A percentile compares a stretch with the other conserved stretches of the same genome.
These are phyloP conservation scores for Ambrosia artemisiifolia DNA, from an alignment of 129 eudicot species.

Conservation along the genomic window DNA sequence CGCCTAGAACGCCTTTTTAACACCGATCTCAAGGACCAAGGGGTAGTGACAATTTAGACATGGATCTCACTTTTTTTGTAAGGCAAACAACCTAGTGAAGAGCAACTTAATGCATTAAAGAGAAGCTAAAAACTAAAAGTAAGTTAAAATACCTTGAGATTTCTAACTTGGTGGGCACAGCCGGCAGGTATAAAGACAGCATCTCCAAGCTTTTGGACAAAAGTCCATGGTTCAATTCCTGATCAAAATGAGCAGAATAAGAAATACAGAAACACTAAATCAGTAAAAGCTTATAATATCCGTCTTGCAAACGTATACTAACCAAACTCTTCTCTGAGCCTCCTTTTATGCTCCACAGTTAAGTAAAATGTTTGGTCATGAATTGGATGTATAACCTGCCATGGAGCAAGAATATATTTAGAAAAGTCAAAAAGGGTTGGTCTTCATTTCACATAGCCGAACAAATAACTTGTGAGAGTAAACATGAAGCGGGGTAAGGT, in stretches of 20 bases:
- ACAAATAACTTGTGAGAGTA: not conserved
- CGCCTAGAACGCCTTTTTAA: no score
- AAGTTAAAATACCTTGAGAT: conserved; percentile 36
- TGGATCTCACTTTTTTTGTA: not conserved
- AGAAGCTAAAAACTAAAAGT: not conserved
- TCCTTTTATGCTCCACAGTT: conserved; percentile 54
- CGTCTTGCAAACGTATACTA: conserved; percentile 15
- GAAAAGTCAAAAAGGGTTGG: not conserved
- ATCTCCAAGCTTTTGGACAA: conserved; percentile 52
- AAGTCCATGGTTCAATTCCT: conserved; percentile 63
- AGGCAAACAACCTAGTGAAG: not conserved
- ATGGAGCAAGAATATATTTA: not conserved
- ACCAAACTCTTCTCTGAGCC: conserved; percentile 69
- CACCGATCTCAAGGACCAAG: not conserved
- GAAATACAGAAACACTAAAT: not conserved
- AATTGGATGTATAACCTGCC: conserved; percentile 69
- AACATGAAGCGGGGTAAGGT: not conserved
- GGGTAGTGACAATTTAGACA: not conserved
- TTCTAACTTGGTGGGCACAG: conserved; percentile 54
- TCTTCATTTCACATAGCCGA: not conserved
- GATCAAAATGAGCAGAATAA: not conserved
- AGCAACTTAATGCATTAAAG: not conserved
- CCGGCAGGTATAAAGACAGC: conserved; percentile 62
- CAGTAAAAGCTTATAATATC: conserved; percentile 5
- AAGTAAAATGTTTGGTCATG: conserved; percentile 71